A percentile compares a stretch with the other conserved stretches of the same genome.
phyloP scores from a whole-genome alignment of 2,329 filamentous ascomycete genomes.

The Penicillium hesseltinei region DNA sequence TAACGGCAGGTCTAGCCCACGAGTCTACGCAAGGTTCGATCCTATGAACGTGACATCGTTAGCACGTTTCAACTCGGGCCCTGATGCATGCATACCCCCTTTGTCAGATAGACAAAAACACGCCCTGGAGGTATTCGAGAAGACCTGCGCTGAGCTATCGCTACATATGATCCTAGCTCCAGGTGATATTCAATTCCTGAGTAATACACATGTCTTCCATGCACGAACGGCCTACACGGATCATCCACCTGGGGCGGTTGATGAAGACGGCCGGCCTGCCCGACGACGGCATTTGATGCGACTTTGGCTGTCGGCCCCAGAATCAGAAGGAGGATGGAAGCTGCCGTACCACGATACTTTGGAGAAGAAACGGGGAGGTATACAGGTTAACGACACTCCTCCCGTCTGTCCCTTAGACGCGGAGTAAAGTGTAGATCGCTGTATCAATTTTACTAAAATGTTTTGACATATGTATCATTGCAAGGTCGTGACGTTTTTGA shows the following conservation, averaged over 20 bases:
- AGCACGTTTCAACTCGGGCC: slow-evolving; percentile 62
- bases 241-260: slow-evolving; percentile 23
- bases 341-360: slow-evolving; percentile 25
- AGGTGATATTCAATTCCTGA: slow-evolving; percentile 31
- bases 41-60: slow-evolving; percentile 77
- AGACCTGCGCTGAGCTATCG: slow-evolving; percentile 24
- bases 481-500: neutral
- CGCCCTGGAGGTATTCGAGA: slow-evolving; percentile 26
- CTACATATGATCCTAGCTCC: slow-evolving; percentile 30
- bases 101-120: slow-evolving; percentile 27
- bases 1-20: slow-evolving; percentile 47
- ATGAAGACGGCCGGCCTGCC: slow-evolving; percentile 20
- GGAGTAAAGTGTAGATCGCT: slow-evolving; percentile 10
- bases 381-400: slow-evolving; percentile 28
- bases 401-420: slow-evolving; percentile 29
- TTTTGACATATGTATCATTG: neutral
- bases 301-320: slow-evolving; percentile 27
- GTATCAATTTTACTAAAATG: neutral
- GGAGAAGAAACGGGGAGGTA: slow-evolving; percentile 30
- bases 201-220: slow-evolving; percentile 30
- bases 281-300: slow-evolving; percentile 29
- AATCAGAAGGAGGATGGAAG: slow-evolving; percentile 29
- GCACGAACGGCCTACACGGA: slow-evolving; percentile 30
- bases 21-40: slow-evolving; percentile 69
- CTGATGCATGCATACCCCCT: slow-evolving; percentile 26